A percentile compares a stretch with the other conserved stretches of the same genome.
Conservation (phyloP, 1,139 yeast genomes). For the Arxiozyma bovina region DNA sequence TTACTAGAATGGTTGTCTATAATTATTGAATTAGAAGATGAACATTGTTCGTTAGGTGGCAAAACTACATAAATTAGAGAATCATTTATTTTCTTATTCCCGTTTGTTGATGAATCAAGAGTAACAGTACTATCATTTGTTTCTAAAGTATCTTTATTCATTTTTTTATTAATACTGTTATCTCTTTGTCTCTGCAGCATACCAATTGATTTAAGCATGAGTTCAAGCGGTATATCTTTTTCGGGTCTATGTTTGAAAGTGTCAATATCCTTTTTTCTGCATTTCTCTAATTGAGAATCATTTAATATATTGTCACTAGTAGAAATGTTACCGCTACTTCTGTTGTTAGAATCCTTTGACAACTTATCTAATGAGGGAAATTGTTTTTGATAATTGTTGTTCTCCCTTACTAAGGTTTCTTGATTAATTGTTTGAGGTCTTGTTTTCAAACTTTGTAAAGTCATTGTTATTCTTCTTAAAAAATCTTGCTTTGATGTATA, state of each 20-base stretch:
- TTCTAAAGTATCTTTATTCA: background rate
- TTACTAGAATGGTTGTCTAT: too few species aligned
- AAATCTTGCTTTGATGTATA: slow-evolving; percentile 61
- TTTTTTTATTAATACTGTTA: background rate
- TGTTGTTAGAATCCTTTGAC: slow-evolving; percentile 15
- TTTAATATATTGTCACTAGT: background rate
- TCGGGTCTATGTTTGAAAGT: slow-evolving; percentile 26
- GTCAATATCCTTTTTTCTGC: background rate
- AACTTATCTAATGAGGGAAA: slow-evolving; percentile 25
- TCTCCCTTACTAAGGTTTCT: background rate
- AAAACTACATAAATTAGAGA: background rate
- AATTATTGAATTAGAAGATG: background rate
- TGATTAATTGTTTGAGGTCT: slow-evolving; percentile 5
- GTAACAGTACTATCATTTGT: background rate
- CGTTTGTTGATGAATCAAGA: background rate
- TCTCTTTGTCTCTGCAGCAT: slow-evolving; percentile 42
- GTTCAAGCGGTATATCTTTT: slow-evolving; percentile 60
- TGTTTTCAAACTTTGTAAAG: slow-evolving; percentile 30
- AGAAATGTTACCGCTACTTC: background rate
- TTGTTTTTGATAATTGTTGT: slow-evolving; percentile 18
- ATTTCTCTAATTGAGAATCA: background rate
- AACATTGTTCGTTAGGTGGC: slow-evolving; percentile 1
- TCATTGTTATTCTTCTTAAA: slow-evolving; percentile 68
- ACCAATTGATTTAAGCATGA: slow-evolving; percentile 70
- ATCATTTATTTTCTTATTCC: background rate